Evolutionary conservation across 208 protist genomes (phyloP).

Genomic region (Crithidia sp.): DNA sequence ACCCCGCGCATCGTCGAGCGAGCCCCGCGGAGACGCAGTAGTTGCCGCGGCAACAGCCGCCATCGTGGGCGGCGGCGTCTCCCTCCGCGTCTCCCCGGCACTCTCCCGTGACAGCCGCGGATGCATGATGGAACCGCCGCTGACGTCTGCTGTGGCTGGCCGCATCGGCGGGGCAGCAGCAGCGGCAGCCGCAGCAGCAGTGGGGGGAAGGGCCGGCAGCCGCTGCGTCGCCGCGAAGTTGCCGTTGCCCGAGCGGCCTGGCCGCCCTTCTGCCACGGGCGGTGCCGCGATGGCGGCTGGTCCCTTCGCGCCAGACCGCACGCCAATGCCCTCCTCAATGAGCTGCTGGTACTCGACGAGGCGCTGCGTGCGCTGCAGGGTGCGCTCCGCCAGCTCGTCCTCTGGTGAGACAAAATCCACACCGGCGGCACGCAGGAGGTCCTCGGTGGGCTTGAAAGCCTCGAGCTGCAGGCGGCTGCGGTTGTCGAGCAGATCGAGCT

Average conservation of each 20-base stretch:
- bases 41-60: neutral
- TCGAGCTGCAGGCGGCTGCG: slow-evolving; percentile 59
- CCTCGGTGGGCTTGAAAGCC: slow-evolving; percentile 77
- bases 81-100: neutral
- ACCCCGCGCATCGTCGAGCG: no score
- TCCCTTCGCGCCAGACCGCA: neutral
- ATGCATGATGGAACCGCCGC: no score
- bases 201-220: slow-evolving; percentile 1
- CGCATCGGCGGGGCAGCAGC: neutral
- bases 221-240: neutral
- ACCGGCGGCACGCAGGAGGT: slow-evolving; percentile 60
- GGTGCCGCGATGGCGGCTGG: neutral
- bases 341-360: slow-evolving; percentile 83
- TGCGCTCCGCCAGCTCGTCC: slow-evolving; percentile 72
- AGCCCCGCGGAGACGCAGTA: neutral
- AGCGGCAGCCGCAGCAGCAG: neutral
- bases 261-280: neutral
- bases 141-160: neutral
- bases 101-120: no score
- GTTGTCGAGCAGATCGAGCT: slow-evolving; percentile 57
- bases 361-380: slow-evolving; percentile 64
- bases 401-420: slow-evolving; percentile 69
- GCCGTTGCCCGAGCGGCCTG: neutral
- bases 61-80: neutral
- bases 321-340: slow-evolving; percentile 47